Evolutionary conservation across 2,329 filamentous ascomycete genomes (phyloP), one percentile per base, ranked within the genome.

Genomic region (Pochonia chlamydosporia): DNA sequence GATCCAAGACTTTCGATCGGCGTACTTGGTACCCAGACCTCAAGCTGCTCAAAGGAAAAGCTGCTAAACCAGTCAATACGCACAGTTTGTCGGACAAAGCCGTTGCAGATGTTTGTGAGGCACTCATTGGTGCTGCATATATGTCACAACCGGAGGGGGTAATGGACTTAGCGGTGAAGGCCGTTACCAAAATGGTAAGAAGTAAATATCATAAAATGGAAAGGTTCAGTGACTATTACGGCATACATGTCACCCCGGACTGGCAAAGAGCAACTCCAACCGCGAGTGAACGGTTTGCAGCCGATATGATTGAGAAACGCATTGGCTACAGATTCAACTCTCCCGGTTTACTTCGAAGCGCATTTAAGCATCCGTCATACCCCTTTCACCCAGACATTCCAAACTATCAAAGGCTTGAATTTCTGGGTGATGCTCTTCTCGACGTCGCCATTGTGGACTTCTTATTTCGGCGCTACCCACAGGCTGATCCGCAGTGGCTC

Each of bases 31-130:
- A 97, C 60, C 93, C 93, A 0, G 79, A 88, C 49, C 70, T 96
- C 28, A 81, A 78, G 24, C 72, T 96, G 18, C 75, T 84, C 5
- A 79, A 79, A 49, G 92, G 92, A 25, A 95, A 92, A 70, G 68
- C 72, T 39, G 64, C 71, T 10, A 71, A 68, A 23, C 52, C 52
- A 3, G 47, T 52, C 2, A 64, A 70, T 5, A 75, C 68, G 9
- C 91, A 96, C 59, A 71, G 69, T 0, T 76, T 99, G 2, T 84
- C 83, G 1, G 87, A 96, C 66, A 99, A 99, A 70, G 86, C 87
- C 1, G 85, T 96, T 58, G 92, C 93, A 3, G 93, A 97, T 64
- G 90, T 97, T 1, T 96, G 89, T 51, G 93, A 97, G 63, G 92
- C 93, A 1, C 69, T 96, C 48, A 97, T 99, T 41, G 93, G 92